A percentile compares a stretch with the other conserved stretches of the same genome.
Conservation (phyloP, 257 asterid species). For the Coffea eugenioides region DNA sequence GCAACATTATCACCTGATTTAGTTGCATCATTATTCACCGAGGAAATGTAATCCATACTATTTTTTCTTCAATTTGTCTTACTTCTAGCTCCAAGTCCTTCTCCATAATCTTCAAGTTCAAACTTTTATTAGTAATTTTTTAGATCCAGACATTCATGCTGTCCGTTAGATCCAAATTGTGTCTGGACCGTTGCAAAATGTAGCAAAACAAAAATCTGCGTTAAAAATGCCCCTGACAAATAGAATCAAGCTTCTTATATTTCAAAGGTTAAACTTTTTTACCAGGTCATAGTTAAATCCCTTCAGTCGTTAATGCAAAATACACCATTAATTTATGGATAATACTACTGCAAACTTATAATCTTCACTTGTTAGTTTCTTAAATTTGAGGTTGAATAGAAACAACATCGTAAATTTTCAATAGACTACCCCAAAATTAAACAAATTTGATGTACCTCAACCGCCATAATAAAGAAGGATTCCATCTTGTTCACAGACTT, state of each 20-base stretch:
- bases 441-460: background rate
- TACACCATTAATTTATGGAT: background rate
- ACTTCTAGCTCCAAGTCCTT: background rate
- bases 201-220: background rate
- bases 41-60: too few relatives aligned
- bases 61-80: too few relatives aligned
- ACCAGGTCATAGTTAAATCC: background rate
- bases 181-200: slow-evolving; percentile 1
- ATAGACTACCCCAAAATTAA: background rate
- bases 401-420: background rate
- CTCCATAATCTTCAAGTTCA: background rate
- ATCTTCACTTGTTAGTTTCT: background rate
- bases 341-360: too few relatives aligned
- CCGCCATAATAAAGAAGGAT: background rate
- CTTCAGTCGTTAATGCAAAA: background rate
- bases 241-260: background rate
- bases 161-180: background rate
- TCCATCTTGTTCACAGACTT: background rate
- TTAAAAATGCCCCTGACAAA: background rate
- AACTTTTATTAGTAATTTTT: background rate
- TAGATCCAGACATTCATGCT: background rate
- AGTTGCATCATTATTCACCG: background rate
- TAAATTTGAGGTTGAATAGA: background rate
- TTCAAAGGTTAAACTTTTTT: background rate
- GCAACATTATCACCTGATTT: background rate